Conservation (phyloP, 129 eudicot species). For the Centaurea solstitialis region DNA sequence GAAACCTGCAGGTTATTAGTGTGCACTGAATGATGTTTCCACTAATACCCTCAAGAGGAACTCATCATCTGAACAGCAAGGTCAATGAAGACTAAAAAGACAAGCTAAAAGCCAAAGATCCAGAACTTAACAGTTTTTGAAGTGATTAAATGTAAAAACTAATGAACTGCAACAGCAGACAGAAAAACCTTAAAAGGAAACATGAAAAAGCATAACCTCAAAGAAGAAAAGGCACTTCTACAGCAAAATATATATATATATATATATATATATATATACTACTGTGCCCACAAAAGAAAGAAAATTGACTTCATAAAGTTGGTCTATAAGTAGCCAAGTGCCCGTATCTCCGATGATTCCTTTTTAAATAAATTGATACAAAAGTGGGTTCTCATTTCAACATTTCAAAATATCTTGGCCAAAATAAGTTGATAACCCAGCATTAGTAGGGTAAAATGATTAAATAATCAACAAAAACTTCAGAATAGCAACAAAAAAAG, state of each 20-base stretch:
- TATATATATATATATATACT: background rate
- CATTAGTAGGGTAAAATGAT: background rate
- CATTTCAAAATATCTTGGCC: background rate
- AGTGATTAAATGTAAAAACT: background rate
- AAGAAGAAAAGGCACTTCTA: constrained; percentile 5
- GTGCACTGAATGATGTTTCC: background rate
- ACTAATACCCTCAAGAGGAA: background rate
- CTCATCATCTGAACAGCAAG: background rate
- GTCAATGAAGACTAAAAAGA: background rate
- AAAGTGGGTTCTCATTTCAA: background rate
- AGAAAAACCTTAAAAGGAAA: background rate
- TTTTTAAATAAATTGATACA: background rate
- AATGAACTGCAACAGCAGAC: background rate
- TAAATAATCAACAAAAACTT: background rate
- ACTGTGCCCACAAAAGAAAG: background rate
- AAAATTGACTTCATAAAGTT: background rate
- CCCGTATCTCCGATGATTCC: background rate
- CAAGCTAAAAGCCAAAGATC: background rate
- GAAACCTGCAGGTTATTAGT: background rate
- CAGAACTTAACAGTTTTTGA: background rate
- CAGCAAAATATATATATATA: background rate
- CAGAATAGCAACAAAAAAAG: background rate
- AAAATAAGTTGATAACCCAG: background rate
- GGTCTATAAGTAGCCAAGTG: background rate
- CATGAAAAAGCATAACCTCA: background rate